Evolutionary conservation across 345 rosid genomes (phyloP), one percentile per base, ranked within the genome.

Genomic region (Eucalyptus fibrosa): DNA sequence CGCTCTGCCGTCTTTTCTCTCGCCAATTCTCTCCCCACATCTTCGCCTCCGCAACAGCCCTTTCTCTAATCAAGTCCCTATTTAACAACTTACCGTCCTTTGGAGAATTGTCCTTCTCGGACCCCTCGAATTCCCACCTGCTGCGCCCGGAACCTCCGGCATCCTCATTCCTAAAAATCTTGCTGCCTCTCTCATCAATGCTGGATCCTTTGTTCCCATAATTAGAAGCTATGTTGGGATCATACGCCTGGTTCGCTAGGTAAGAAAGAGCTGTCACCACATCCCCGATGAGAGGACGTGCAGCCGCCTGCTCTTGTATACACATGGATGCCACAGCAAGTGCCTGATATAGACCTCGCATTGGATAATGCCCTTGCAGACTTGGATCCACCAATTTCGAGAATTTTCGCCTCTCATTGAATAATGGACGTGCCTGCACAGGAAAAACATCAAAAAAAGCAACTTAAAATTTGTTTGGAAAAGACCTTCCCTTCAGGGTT

Each of bases 281-380:
- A 81, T 98, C 97, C 49, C 97, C 98, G 7, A 97, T 98, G 45
- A 97, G 95, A 62, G 99, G 99, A 65, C 98, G 98, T 8, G 96
- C 92, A 19, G 98, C 98, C 40, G 99, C 99, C 92, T 98, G 96
- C 88, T 96, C 99, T 92, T 98, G 99, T 53, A 96, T 94, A 92
- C 99, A 97, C 99, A 98, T 96, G 32, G 99, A 97, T 69, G 99
- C 99, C 90, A 98, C 99, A 5, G 99, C 99, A 88, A 97, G 93
- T 67, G 99, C 99, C 92, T 97, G 99, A 92, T 96, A 97, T 32
- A 98, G 95, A 62, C 98, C 97, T 6, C 98, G 95, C 88, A 95
- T 93, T 11, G 99, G 99, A 92, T 91, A 98, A 69, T 93, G 94
- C 14, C 98, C 98, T 90, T 94, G 96, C 49, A 98, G 93, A 62